Base-by-base conservation (phyloP, 2,329 filamentous ascomycete species). In the Clarireedia monteithiana region DNA sequence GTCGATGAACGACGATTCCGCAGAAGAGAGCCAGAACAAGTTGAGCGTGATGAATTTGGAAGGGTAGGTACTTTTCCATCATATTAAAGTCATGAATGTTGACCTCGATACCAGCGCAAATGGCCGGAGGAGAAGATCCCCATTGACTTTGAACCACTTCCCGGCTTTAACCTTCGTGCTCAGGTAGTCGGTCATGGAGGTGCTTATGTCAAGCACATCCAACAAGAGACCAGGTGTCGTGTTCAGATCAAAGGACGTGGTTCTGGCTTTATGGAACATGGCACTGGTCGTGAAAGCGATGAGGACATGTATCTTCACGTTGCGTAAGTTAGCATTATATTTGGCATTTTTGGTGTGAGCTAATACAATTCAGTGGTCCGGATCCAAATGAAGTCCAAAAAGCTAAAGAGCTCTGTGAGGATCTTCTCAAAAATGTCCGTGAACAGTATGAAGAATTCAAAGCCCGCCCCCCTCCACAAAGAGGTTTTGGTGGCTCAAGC, bases 241-340 rank as follows among this genome's bases (percentile, higher is more conserved):
- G 94, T 99, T 26, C 94, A 99, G 71, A 99, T 99, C 75, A 99
- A 99, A 71, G 94, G 94, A 17, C 89, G 89, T 61, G 91, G 91
- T 40, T 97, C 91, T 53, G 94, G 94, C 14, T 99, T 95, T 69
- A 85, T 95, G 67, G 94, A 99, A 70, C 84, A 86, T 48, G 83
- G 86, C 34, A 95, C 91, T n/a, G 88, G 89, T 61, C 82, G 78
- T 44, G 94, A 99, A 73, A 95, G 90, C 62, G 92, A 99, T 48
- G 92, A 97, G 69, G 83, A 90, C 2, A 97, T 99, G 91, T 97
- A 91, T 68, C 79, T 99, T 47, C 91, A 97, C 71, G 91, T 97
- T 62, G 89, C 94, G 88, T 95, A 79, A 70, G 88, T 79, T 27
- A 59, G 64, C 24, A 42, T 45, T 17, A 2, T 6, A 46, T 46